phyloP scores from a whole-genome alignment of 306 rosid genomes.

The Coriaria nepalensis region DNA sequence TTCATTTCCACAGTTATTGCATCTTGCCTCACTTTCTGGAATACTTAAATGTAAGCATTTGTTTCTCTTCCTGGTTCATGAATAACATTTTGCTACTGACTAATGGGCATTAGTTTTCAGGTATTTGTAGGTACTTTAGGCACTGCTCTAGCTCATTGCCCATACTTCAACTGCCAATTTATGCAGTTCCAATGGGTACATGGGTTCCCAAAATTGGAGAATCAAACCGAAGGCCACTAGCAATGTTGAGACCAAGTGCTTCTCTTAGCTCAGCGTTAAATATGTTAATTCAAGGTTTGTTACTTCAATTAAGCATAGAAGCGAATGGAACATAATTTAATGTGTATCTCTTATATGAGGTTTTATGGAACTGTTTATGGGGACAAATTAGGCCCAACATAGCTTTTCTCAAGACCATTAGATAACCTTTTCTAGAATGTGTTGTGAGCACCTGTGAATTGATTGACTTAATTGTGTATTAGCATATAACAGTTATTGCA shows the following conservation, averaged over 20 bases:
- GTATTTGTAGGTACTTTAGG: slow-evolving; percentile 90
- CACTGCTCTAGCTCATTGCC: slow-evolving; percentile 74
- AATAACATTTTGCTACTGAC: slow-evolving; percentile 22
- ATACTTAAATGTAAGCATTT: slow-evolving; percentile 66
- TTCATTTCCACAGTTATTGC: slow-evolving; percentile 80
- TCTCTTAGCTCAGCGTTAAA: slow-evolving; percentile 73
- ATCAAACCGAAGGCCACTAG: slow-evolving; percentile 55
- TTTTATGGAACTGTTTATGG: neutral
- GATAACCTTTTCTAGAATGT: no score
- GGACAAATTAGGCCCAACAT: no score
- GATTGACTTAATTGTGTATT: no score
- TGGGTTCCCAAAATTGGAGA: slow-evolving; percentile 98
- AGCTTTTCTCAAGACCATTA: no score
- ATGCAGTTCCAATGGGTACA: slow-evolving; percentile 79
- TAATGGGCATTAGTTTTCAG: slow-evolving; percentile 47
- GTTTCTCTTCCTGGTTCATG: neutral
- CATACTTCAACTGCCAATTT: slow-evolving; percentile 75
- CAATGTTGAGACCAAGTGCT: slow-evolving; percentile 81
- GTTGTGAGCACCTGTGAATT: no score
- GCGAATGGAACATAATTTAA: no score
- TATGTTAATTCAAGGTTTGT: slow-evolving; percentile 25
- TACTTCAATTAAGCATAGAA: no score
- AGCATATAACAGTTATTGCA: no score
- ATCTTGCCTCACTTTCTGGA: slow-evolving; percentile 91
- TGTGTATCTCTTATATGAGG: no score